Evolutionary conservation across 768 basidiomycete genomes (phyloP).

Genomic region (Pulveroboletus frians): DNA sequence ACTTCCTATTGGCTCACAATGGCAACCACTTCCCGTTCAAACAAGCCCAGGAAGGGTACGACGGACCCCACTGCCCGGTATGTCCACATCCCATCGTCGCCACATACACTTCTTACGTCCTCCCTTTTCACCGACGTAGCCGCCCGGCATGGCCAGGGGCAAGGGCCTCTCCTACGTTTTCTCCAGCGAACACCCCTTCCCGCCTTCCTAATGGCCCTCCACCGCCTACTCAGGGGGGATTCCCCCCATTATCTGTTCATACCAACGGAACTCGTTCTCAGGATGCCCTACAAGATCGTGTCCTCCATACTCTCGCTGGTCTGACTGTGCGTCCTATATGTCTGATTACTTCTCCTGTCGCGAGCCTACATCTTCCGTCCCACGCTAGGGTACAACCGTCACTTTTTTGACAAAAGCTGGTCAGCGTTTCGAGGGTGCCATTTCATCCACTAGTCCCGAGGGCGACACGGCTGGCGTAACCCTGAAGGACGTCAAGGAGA

Average conservation of each 20-base stretch:
- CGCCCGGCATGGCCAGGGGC: conserved; percentile 61
- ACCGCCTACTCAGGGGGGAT: conserved; percentile 31
- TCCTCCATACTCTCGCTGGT: conserved; percentile 61
- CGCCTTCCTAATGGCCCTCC: conserved; percentile 42
- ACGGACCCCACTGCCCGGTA: conserved; percentile 50
- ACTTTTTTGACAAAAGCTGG: conserved; percentile 68
- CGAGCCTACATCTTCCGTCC: conserved; percentile 16
- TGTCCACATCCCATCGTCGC: conserved; percentile 29
- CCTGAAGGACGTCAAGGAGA: conserved; percentile 73
- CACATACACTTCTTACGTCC: conserved; percentile 10
- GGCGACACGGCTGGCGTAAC: conserved; percentile 69
- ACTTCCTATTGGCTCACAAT: conserved; percentile 35
- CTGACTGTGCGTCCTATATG: conserved; percentile 53
- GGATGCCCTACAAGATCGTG: conserved; percentile 50
- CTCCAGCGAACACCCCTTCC: conserved; percentile 40
- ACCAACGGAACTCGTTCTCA: conserved; percentile 44
- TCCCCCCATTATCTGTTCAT: conserved; percentile 42
- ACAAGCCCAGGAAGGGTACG: conserved; percentile 57
- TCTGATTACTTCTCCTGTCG: conserved; percentile 7
- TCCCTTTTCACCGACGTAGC: conserved; percentile 23
- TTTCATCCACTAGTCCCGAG: conserved; percentile 55
- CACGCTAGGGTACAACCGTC: conserved; percentile 65
- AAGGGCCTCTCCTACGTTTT: conserved; percentile 68
- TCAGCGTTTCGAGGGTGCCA: conserved; percentile 70
- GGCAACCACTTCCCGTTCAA: conserved; percentile 61